These are phyloP conservation scores for Pulveroboletus sp. DNA, from an alignment of 768 basidiomycete genomes.

Conservation along the genomic window DNA sequence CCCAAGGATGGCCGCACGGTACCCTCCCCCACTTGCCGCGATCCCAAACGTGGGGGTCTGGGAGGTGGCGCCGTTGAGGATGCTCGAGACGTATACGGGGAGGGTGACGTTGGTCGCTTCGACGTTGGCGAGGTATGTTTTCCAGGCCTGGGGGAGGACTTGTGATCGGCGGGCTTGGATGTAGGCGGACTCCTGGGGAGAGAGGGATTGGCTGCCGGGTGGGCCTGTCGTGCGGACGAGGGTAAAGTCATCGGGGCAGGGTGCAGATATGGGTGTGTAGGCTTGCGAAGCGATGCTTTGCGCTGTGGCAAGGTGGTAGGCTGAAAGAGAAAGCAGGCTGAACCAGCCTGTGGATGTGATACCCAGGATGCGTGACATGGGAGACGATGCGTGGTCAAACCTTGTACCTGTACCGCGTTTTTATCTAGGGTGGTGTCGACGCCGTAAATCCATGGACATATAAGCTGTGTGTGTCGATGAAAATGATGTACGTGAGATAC, in stretches of 20 bases:
- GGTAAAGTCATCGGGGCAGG: constrained; percentile 22
- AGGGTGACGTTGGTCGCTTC: constrained; percentile 27
- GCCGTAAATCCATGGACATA: background rate
- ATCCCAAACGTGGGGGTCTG: constrained; percentile 42
- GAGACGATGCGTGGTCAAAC: background rate
- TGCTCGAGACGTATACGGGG: constrained; percentile 34
- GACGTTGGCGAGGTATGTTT: constrained; percentile 38
- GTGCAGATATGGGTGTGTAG: constrained; percentile 20
- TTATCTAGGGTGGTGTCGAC: background rate
- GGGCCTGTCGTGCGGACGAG: constrained; percentile 30
- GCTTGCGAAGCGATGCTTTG: constrained; percentile 25
- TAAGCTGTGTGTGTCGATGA: background rate
- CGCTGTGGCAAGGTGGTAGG: constrained; percentile 14
- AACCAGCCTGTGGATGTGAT: constrained; percentile 7
- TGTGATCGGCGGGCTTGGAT: constrained; percentile 30
- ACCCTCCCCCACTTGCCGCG: constrained; percentile 56
- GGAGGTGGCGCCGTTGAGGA: constrained; percentile 21
- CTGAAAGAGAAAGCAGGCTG: constrained; percentile 2
- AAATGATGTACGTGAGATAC: background rate
- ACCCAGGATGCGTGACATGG: background rate
- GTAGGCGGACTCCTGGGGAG: constrained; percentile 36
- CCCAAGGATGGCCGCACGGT: constrained; percentile 52
- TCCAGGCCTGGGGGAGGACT: constrained; percentile 40
- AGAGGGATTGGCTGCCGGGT: constrained; percentile 33
- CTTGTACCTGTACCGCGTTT: too few relatives aligned